Evolutionary conservation across 148 eudicot genomes (phyloP).

Genomic region (Vaccinium corymbosum): DNA sequence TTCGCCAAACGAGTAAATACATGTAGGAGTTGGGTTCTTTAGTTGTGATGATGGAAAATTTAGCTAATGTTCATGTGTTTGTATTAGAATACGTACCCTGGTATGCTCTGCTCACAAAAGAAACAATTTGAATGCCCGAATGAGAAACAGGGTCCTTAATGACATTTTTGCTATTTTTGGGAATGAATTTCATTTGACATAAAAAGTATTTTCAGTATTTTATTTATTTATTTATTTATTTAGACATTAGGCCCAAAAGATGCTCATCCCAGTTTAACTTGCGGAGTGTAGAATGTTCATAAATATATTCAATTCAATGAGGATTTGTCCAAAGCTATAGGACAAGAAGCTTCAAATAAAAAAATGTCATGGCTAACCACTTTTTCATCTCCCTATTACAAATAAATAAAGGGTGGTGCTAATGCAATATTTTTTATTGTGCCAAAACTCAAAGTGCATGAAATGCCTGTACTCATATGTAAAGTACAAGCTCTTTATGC

Average conservation of each 20-base stretch:
- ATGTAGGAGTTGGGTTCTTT: constrained; percentile 18
- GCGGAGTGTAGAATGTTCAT: background rate
- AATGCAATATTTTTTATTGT: too few species aligned
- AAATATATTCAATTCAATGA: background rate
- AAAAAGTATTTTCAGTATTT: background rate
- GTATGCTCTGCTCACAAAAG: background rate
- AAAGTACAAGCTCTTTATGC: too few species aligned
- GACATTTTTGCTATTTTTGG: background rate
- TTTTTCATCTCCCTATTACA: constrained; percentile 10
- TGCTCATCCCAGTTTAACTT: background rate
- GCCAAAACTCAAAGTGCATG: too few species aligned
- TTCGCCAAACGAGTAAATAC: background rate
- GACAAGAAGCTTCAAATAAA: background rate
- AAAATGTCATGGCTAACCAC: background rate
- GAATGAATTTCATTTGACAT: background rate
- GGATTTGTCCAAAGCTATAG: background rate
- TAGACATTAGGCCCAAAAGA: background rate
- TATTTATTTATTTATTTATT: background rate
- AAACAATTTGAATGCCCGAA: background rate
- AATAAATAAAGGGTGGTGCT: too few species aligned
- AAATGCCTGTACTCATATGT: too few species aligned
- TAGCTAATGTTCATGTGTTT: background rate
- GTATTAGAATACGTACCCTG: background rate
- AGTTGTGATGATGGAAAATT: constrained; percentile 13
- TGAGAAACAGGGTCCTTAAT: background rate